A percentile compares a stretch with the other conserved stretches of the same genome.
These are phyloP conservation scores for Lumnitzera racemosa DNA, from an alignment of 345 rosid species.

Conservation along the genomic window DNA sequence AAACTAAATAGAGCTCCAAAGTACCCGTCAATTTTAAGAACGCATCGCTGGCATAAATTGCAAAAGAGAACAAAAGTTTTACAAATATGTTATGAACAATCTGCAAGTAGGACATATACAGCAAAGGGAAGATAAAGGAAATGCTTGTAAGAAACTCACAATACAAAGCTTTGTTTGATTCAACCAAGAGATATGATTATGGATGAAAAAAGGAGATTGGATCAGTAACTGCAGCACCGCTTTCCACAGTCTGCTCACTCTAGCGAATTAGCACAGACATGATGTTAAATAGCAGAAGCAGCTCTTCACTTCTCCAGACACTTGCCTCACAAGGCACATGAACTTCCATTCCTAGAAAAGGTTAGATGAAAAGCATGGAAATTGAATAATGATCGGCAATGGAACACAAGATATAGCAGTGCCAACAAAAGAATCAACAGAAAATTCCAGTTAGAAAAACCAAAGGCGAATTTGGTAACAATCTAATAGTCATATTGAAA, in stretches of 20 bases:
- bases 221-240: slow-evolving; percentile 34
- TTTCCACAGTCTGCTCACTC: slow-evolving; percentile 50
- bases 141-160: slow-evolving; percentile 75
- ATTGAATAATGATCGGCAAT: not conserved
- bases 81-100: slow-evolving; percentile 17
- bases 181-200: slow-evolving; percentile 91
- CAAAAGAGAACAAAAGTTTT: slow-evolving; percentile 53
- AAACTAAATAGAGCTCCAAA: not conserved
- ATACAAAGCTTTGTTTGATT: slow-evolving; percentile 99
- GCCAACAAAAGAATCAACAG: not conserved
- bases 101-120: slow-evolving; percentile 10
- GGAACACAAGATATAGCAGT: too few relatives aligned
- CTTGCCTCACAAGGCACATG: slow-evolving; percentile 71
- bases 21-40: slow-evolving; percentile 86
- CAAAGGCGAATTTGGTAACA: too few relatives aligned
- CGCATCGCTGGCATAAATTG: slow-evolving; percentile 84
- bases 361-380: not conserved
- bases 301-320: slow-evolving; percentile 61
- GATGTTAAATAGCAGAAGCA: slow-evolving; percentile 37
- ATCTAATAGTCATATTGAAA: too few relatives aligned
- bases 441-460: too few relatives aligned
- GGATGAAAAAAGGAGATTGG: slow-evolving; percentile 51
- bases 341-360: slow-evolving; percentile 37
- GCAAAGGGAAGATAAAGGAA: slow-evolving; percentile 14
- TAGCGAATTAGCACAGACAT: slow-evolving; percentile 56